Evolutionary conservation across 73 alveolate genomes (phyloP).

Genomic region (Symbiodinium natans): DNA sequence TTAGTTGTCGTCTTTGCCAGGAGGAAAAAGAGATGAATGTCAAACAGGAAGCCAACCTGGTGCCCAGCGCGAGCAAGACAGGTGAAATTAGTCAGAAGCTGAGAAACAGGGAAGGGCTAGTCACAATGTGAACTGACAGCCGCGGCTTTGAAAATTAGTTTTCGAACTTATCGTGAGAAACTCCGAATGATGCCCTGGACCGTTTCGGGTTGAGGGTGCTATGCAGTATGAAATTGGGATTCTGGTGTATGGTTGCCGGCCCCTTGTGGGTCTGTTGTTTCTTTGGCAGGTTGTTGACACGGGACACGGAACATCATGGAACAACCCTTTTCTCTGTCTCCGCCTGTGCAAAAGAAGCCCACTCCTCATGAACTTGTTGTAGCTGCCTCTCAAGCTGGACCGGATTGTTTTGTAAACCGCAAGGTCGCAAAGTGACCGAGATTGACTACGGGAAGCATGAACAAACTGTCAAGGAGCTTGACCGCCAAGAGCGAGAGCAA

Average conservation of each 20-base stretch:
- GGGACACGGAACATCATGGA: too few relatives aligned
- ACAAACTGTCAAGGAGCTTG: conserved; percentile 67
- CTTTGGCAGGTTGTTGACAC: too few relatives aligned
- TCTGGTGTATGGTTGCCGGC: too few relatives aligned
- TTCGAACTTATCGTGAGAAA: neutral
- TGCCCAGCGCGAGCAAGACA: neutral
- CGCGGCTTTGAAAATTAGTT: neutral
- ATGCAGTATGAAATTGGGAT: too few relatives aligned
- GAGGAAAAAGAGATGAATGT: conserved; percentile 77
- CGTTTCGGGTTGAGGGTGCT: too few relatives aligned
- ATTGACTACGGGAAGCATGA: conserved; percentile 90
- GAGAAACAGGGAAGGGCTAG: neutral
- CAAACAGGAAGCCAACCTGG: neutral
- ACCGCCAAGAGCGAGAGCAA: conserved; percentile 70
- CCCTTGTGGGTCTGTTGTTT: too few relatives aligned
- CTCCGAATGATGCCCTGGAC: too few relatives aligned
- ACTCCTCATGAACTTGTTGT: too few relatives aligned
- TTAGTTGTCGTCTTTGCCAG: neutral
- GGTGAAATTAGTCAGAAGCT: neutral
- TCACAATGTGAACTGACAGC: neutral
- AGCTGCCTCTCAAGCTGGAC: too few relatives aligned
- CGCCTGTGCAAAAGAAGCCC: too few relatives aligned
- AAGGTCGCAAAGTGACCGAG: conserved; percentile 90
- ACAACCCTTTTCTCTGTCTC: too few relatives aligned
- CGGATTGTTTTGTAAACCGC: too few relatives aligned